Conservation (phyloP, 352 stramenopile species). For the Elongisporangium anandrum region DNA sequence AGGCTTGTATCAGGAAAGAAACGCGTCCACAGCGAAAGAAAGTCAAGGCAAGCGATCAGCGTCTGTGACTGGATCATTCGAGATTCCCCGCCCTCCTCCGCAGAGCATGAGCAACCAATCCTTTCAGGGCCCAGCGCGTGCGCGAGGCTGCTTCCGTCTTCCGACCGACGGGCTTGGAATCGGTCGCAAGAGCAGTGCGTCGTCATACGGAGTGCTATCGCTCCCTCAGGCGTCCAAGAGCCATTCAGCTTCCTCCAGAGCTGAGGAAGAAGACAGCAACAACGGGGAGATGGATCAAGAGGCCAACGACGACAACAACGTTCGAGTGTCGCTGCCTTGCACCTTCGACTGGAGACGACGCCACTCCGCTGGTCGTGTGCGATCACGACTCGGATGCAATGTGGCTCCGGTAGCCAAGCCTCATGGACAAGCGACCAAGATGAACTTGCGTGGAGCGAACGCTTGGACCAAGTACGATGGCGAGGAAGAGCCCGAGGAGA, state of each 20-base stretch:
- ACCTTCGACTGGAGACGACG: not conserved
- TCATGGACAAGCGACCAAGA: not conserved
- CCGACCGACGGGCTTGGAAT: not conserved
- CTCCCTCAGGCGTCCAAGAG: not conserved
- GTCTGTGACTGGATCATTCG: not conserved
- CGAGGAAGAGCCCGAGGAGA: not conserved
- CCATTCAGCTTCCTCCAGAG: not conserved
- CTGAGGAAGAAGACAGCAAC: constrained; percentile 2
- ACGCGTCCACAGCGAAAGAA: constrained; percentile 4
- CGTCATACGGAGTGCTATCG: not conserved
- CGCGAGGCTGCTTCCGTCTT: not conserved
- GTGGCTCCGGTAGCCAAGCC: not conserved
- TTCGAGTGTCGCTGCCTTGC: not conserved
- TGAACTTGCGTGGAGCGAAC: not conserved
- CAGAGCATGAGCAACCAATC: not conserved
- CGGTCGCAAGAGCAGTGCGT: too few species aligned
- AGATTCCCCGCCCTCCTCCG: not conserved
- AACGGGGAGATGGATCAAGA: constrained; percentile 3
- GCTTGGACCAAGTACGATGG: not conserved
- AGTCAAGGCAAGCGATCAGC: not conserved
- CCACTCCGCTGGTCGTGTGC: not conserved
- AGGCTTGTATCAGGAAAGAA: constrained; percentile 8
- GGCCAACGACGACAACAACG: not conserved
- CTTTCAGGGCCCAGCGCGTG: not conserved
- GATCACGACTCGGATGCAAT: constrained; percentile 4